These are phyloP conservation scores for Puya raimondii DNA, from an alignment of 176 grass and related monocot genomes.

Conservation along the genomic window DNA sequence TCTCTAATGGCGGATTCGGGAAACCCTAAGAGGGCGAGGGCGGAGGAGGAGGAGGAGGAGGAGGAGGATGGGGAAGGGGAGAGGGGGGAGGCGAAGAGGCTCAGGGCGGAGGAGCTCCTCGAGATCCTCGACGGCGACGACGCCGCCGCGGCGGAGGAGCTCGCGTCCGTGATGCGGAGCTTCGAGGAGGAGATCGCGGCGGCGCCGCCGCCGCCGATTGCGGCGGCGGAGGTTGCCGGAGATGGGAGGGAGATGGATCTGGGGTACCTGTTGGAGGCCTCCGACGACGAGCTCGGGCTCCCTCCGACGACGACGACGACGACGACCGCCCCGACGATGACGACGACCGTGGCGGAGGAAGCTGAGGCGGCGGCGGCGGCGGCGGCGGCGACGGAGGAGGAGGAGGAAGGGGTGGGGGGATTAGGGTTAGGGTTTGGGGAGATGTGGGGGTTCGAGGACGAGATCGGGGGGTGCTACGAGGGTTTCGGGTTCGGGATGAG, in stretches of 20 bases:
- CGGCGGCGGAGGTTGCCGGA: neutral
- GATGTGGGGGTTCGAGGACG: conserved; percentile 55
- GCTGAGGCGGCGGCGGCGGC: conserved; percentile 33
- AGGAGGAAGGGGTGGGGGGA: conserved; percentile 1
- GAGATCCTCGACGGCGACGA: conserved; percentile 57
- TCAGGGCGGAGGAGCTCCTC: conserved; percentile 42
- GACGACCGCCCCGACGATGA: neutral
- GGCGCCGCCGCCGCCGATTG: neutral
- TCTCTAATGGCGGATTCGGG: neutral
- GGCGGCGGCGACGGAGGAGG: conserved; percentile 4
- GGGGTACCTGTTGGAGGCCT: conserved; percentile 58
- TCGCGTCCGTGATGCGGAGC: conserved; percentile 67
- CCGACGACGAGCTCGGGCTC: conserved; percentile 80
- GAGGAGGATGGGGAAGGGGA: neutral
- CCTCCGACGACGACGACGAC: conserved; percentile 29
- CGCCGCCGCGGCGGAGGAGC: conserved; percentile 31
- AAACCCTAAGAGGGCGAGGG: conserved; percentile 32
- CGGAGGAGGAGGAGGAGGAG: conserved; percentile 21
- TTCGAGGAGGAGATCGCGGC: conserved; percentile 58
- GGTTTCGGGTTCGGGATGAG: neutral
- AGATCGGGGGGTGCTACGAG: conserved; percentile 10
- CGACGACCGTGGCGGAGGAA: conserved; percentile 29
- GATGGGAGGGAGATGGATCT: conserved; percentile 26
- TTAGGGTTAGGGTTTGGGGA: conserved; percentile 10
- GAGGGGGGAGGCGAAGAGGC: conserved; percentile 5